phyloP scores from a whole-genome alignment of 768 basidiomycete genomes.

The Suillus fuscotomentosus region DNA sequence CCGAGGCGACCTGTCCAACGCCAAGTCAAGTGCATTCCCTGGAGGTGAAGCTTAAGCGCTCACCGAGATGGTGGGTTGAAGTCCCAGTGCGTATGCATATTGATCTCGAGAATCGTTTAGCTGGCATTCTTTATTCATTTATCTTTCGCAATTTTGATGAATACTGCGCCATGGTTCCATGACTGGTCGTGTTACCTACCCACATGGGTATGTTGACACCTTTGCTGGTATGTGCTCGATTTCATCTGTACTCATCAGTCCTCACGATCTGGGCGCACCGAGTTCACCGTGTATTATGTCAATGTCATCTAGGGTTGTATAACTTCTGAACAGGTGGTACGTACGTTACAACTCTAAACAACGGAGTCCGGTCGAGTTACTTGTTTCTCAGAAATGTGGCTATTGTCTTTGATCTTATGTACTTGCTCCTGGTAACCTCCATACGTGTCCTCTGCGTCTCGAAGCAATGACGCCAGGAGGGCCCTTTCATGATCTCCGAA shows the following conservation, averaged over 20 bases:
- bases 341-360: neutral
- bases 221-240: neutral
- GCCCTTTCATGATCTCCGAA: neutral
- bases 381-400: neutral
- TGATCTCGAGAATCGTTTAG: neutral
- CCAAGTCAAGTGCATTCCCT: neutral
- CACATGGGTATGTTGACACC: neutral
- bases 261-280: neutral
- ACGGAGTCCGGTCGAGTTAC: neutral
- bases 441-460: neutral
- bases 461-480: neutral
- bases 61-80: slow-evolving; percentile 2
- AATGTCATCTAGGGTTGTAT: neutral
- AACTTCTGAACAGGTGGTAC: neutral
- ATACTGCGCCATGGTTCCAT: neutral
- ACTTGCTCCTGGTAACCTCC: neutral
- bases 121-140: neutral
- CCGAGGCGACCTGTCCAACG: neutral
- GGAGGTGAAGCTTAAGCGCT: neutral
- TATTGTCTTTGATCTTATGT: neutral
- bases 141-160: neutral
- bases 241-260: neutral
- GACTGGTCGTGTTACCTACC: neutral
- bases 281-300: neutral
- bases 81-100: neutral